phyloP scores from a whole-genome alignment of 1,139 yeast genomes.

The Schizosaccharomyces versatilis region DNA sequence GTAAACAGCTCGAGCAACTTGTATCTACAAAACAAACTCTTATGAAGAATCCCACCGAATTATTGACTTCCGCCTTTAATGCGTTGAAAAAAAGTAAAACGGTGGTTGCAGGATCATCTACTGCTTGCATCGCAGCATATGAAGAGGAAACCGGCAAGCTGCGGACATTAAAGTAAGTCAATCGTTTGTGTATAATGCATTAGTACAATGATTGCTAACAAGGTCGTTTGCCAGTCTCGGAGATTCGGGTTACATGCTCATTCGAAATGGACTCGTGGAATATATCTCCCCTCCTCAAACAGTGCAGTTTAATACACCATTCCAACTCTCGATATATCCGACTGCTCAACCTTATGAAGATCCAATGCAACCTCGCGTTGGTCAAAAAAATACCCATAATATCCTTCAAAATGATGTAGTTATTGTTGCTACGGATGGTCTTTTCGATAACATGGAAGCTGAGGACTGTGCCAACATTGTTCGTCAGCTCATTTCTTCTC shows the following conservation, averaged over 20 bases:
- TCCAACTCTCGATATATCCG: background rate
- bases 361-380: background rate
- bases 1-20: background rate
- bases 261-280: background rate
- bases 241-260: background rate
- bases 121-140: background rate
- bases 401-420: background rate
- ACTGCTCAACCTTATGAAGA: background rate
- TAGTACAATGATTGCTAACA: background rate
- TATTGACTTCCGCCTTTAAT: background rate
- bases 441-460: background rate
- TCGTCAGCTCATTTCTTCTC: background rate
- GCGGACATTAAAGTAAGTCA: background rate
- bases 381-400: background rate
- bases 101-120: background rate
- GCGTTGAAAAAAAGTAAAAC: background rate
- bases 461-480: background rate
- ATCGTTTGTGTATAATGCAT: background rate
- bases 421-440: constrained; percentile 1
- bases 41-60: background rate
- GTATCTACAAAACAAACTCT: too few species aligned
- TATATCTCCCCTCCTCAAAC: background rate
- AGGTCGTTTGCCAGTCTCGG: background rate
- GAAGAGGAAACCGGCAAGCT: background rate
- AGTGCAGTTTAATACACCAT: background rate